Evolutionary conservation across 1,139 yeast genomes (phyloP), one percentile per base, ranked within the genome.

Genomic region (Wickerhamomyces sp.): DNA sequence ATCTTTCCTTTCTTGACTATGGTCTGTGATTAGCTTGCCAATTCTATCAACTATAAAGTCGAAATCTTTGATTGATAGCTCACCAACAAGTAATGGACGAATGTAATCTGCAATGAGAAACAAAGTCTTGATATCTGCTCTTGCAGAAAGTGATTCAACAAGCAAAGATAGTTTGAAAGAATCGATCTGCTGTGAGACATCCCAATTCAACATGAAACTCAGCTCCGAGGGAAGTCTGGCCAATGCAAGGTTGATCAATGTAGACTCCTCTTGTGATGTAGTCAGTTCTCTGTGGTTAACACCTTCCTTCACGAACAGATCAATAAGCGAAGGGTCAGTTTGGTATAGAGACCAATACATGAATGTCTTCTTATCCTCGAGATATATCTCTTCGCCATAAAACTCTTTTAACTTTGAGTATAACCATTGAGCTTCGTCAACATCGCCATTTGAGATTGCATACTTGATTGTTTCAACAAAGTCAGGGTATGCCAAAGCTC

Each of bases 311-410:
- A n/a, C n/a, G n/a, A n/a, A n/a, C n/a, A n/a, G n/a, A n/a, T n/a
- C n/a, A n/a, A n/a, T n/a, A n/a, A n/a, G n/a, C n/a, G n/a, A n/a
- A n/a, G n/a, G n/a, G n/a, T n/a, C n/a, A n/a, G n/a, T n/a, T n/a
- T n/a, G n/a, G n/a, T n/a, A n/a, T n/a, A n/a, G n/a, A n/a, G n/a
- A n/a, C 7, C 37, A 23, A 18, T 27, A 23, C 2, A 42, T 18
- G 30, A 44, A 35, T 1, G 47, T 39, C 16, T 46, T 44, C 18
- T 31, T 32, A 19, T 47, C 50, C 20, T 44, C 49, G 2, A 34
- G 2, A 2, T 41, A 42, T n/a, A n/a, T n/a, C 1, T 35, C 29
- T 1, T 6, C 6, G 12, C 33, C 31, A 26, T 35, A 42, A 30
- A 29, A 6, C 16, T 23, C 3, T 23, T 7, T 19, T 38, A 44